A percentile compares a stretch with the other conserved stretches of the same genome.
Evolutionary conservation across 208 protist genomes (phyloP).

Genomic region (Trypanosoma rangeli): DNA sequence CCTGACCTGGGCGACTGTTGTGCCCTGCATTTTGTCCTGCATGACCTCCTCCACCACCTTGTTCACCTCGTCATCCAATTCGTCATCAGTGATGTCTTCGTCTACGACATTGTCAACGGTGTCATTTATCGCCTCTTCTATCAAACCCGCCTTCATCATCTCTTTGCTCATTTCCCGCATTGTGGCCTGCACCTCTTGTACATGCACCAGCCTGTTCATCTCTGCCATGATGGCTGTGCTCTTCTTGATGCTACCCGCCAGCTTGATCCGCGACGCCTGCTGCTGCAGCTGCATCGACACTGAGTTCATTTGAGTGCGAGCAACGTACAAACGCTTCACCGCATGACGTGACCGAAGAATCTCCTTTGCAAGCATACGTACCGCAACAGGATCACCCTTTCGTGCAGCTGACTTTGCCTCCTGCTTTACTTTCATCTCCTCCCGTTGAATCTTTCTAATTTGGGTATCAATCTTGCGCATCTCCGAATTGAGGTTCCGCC

Average conservation of each 20-base stretch:
- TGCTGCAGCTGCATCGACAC: slow-evolving; percentile 89
- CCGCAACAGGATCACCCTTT: slow-evolving; percentile 62
- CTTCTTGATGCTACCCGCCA: slow-evolving; percentile 69
- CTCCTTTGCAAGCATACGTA: slow-evolving; percentile 88
- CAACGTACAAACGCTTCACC: slow-evolving; percentile 79
- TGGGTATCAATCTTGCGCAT: slow-evolving; percentile 84
- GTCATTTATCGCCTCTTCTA: slow-evolving; percentile 91
- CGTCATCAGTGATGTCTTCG: slow-evolving; percentile 82
- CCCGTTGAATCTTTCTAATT: slow-evolving; percentile 75
- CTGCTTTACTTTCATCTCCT: slow-evolving; percentile 85
- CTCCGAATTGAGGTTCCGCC: slow-evolving; percentile 68
- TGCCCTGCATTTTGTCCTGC: slow-evolving; percentile 66
- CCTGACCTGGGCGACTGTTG: slow-evolving; percentile 45
- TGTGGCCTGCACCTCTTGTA: slow-evolving; percentile 73
- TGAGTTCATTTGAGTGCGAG: slow-evolving; percentile 91
- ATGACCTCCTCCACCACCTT: slow-evolving; percentile 88
- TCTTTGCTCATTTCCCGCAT: slow-evolving; percentile 85
- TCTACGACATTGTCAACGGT: slow-evolving; percentile 80
- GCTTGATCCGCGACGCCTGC: slow-evolving; percentile 74
- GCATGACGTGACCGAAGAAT: slow-evolving; percentile 77
- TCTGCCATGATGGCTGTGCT: slow-evolving; percentile 82
- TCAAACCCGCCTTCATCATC: slow-evolving; percentile 89
- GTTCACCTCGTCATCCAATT: slow-evolving; percentile 87
- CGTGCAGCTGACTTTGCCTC: slow-evolving; percentile 78
- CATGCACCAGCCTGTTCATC: slow-evolving; percentile 82